Evolutionary conservation across 148 eudicot species (phyloP), one percentile per base, ranked within the genome.

Genomic region (Cornus florida): DNA sequence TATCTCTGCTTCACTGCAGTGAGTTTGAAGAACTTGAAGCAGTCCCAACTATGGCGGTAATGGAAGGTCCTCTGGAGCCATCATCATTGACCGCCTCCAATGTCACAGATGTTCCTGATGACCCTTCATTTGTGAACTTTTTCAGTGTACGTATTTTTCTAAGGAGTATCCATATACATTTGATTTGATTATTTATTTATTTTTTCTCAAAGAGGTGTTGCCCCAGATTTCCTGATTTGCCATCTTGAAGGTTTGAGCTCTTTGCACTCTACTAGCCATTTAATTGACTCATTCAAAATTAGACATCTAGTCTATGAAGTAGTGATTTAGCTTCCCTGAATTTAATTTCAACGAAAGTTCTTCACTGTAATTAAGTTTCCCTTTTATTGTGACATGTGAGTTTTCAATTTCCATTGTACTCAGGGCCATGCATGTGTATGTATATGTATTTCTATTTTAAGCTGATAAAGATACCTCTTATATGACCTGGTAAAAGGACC

Each of bases 61-160:
- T 90, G 85, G 94, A 91, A 82, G 97, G 97, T 88, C 98, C 94
- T 41, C 84, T 92, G 41, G 97, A 94, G 91, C 94, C 97, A 73
- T 50, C 91, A 22, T 85, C 87, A 56, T 79, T 90, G 68, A 83
- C 87, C 67, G 77, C 84, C 9, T 65, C 96, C 50, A 84, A 82
- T 83, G 84, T 80, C 31, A 80, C 88, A 75, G 89, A 89, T 74
- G 80, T 68, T 73, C 80, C 92, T 72, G 93, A 89, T 39, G 92
- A 94, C 84, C 88, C 81, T 70, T 83, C 88, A 64, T 90, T 91
- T 82, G 83, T 89, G 71, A 92, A 90, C 83, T 92, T 91, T 87
- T 94, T 94, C 85, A 89, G 90, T 80, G 98, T 94, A 89, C 17
- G 92, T 16, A 17, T 23, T 73, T 48, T 53, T 16, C 14, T 16